Evolutionary conservation across 2,329 filamentous ascomycete genomes (phyloP), one percentile per base, ranked within the genome.

Genomic region (Monilinia fructicola): DNA sequence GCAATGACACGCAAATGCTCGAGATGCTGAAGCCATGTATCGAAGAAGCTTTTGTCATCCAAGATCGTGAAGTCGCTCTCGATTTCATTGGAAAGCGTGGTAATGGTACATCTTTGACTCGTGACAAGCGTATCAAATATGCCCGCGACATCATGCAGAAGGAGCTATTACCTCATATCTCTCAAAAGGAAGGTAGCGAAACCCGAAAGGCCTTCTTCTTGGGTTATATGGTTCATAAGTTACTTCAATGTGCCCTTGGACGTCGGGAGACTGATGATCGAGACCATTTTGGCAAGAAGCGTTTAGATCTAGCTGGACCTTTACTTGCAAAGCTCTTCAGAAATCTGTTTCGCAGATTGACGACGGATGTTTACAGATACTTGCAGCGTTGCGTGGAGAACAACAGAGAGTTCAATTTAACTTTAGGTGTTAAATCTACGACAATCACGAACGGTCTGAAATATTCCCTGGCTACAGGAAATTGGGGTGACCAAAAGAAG

Each of bases 401-500:
- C 64, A 91, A 90, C 78, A 86, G 89, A 68, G 91, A 96, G 69
- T 97, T 99, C 81, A 95, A 95, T 71, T 81, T 98, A 53, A 91
- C 91, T 18, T 86, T 97, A 67, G 95, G 93, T 72, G 90, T 98
- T 75, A 98, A 97, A 81, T 89, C 90, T 28, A 90, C 88, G 69
- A 97, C 95, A 26, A 84, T 99, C 72, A 96, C 93, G 26, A 96
- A 95, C 76, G 95, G 94, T 60, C 81, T 99, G 71, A 97, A 97
- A 77, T 99, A 99, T 79, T 97, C 95, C 63, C 83, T 99, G 69
- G 94, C 95, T 35, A 99, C 95, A 18, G 95, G 95, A 72, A 99
- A 99, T 80, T 99, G 95, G 96, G 96, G 95, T 76, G 95, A 99
- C 72, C 95, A 99, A 82, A 99, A 98, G 85, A 99, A 98, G 82